Conservation (phyloP, 495 filamentous ascomycete species). For the Lepidopterella palustris region DNA sequence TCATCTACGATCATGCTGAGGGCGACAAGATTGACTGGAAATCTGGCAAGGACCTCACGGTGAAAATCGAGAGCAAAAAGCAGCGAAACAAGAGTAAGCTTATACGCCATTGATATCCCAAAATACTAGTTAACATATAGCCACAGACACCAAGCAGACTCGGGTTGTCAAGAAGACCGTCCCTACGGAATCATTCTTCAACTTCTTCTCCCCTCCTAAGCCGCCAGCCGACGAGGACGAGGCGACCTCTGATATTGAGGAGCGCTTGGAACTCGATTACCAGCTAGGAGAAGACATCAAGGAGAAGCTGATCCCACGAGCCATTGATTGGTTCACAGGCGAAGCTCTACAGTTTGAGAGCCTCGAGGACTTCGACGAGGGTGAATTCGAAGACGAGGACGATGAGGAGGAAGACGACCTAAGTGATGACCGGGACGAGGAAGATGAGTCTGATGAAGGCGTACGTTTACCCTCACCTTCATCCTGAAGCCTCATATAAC, state of each 20-base stretch:
- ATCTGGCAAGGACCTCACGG: conserved; percentile 81
- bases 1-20: conserved; percentile 99
- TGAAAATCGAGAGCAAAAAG: conserved; percentile 95
- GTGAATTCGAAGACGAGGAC: conserved; percentile 79
- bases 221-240: conserved; percentile 73
- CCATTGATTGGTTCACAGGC: conserved; percentile 99
- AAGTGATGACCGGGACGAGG: conserved; percentile 80
- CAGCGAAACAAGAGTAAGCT: conserved; percentile 96
- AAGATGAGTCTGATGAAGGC: conserved; percentile 89
- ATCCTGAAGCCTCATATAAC: not conserved
- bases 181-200: conserved; percentile 98
- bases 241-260: conserved; percentile 83
- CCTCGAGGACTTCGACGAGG: conserved; percentile 75
- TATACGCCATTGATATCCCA: not conserved
- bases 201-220: conserved; percentile 96
- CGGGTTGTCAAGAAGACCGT: conserved; percentile 98
- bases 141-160: conserved; percentile 91
- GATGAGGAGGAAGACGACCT: conserved; percentile 89
- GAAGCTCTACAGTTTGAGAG: conserved; percentile 98
- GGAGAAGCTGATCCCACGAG: conserved; percentile 98
- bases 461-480: conserved; percentile 48
- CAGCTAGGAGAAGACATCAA: conserved; percentile 99
- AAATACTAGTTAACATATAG: conserved; percentile 5
- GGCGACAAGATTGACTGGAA: conserved; percentile 99
- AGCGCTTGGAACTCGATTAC: conserved; percentile 97